Conservation (phyloP, 1,139 yeast species). For the Yamadazyma spencermartinsiae region DNA sequence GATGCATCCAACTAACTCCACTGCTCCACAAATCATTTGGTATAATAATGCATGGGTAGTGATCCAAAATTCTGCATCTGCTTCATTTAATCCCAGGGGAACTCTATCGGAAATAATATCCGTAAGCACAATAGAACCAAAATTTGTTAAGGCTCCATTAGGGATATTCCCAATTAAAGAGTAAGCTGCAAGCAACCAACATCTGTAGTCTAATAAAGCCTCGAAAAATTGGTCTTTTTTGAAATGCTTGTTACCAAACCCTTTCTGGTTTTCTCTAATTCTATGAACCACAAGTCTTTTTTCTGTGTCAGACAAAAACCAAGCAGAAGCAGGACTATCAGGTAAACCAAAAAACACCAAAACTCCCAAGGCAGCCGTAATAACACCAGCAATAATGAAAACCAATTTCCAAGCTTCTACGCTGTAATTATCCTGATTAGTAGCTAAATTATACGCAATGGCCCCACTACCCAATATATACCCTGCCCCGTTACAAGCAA, state of each 20-base stretch:
- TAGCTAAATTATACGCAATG: slow-evolving; percentile 24
- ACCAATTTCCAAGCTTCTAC: slow-evolving; percentile 35
- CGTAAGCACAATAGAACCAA: slow-evolving; percentile 46
- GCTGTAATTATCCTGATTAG: slow-evolving; percentile 16
- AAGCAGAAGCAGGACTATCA: slow-evolving; percentile 30
- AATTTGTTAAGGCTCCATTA: slow-evolving; percentile 41
- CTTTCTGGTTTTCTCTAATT: slow-evolving; percentile 45
- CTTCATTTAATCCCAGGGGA: slow-evolving; percentile 9
- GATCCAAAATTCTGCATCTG: slow-evolving; percentile 42
- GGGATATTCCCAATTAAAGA: slow-evolving; percentile 32
- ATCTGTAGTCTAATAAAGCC: slow-evolving; percentile 48
- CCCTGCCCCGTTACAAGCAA: slow-evolving; percentile 34
- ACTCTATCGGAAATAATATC: not conserved
- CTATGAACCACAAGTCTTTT: slow-evolving; percentile 37
- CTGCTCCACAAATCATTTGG: slow-evolving; percentile 39
- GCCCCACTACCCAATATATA: slow-evolving; percentile 25
- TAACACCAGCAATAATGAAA: slow-evolving; percentile 30
- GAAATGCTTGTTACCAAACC: slow-evolving; percentile 55
- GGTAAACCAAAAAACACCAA: slow-evolving; percentile 27
- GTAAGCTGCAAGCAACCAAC: slow-evolving; percentile 41
- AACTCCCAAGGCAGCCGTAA: slow-evolving; percentile 28
- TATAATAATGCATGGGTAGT: slow-evolving; percentile 26
- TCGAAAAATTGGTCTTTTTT: slow-evolving; percentile 56
- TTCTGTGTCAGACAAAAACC: slow-evolving; percentile 48
- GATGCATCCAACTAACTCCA: slow-evolving; percentile 44